Evolutionary conservation across 257 asterid genomes (phyloP), one percentile per base, ranked within the genome.

Genomic region (Anisodus tanguticus): DNA sequence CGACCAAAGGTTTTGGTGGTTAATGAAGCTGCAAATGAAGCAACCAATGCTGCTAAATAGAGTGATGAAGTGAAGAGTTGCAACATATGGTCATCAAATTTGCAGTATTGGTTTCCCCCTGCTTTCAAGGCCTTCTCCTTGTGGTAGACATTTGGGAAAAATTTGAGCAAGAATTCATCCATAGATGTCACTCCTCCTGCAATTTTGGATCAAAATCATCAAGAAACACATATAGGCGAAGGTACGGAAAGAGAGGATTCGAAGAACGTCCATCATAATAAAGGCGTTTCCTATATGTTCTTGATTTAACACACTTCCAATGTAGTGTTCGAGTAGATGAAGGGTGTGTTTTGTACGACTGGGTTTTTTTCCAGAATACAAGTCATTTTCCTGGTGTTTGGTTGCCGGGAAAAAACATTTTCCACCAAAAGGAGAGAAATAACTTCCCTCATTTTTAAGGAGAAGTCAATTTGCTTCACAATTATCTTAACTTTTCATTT

Each of bases 121-220:
- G 92, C 88, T 0, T 82, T 76, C 6, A 88, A 89, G 2, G 87
- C 88, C 35, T 85, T 37, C 84, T 92, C 88, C 77, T 91, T 91
- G 62, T 60, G 76, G 83, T 67, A 94, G 5, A 95, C 98, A 3
- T 87, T 31, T 1, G 93, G 97, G 49, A 95, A 95, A 72, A 95
- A 95, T 78, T 90, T 85, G 84, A 84, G 49, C 92, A 95, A 13
- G 80, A 95, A 95, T 3, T 95, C 82, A 68, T 94, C 95, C 98
- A 93, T 95, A 5, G 98, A 85, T 77, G 98, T 95, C 83, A 95
- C 98, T 4, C 98, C 98, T 60, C 98, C 98, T 95, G 85, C 15
- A 76, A 26, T 11, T 19, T 22, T 26, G 8, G 16, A 76, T 16
- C 63, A 76, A 76, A 13, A 76, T 76, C 62, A 13, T 53, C 22